These are phyloP conservation scores for Trichoderma gamsii DNA, from an alignment of 495 filamentous ascomycete species.

Conservation along the genomic window DNA sequence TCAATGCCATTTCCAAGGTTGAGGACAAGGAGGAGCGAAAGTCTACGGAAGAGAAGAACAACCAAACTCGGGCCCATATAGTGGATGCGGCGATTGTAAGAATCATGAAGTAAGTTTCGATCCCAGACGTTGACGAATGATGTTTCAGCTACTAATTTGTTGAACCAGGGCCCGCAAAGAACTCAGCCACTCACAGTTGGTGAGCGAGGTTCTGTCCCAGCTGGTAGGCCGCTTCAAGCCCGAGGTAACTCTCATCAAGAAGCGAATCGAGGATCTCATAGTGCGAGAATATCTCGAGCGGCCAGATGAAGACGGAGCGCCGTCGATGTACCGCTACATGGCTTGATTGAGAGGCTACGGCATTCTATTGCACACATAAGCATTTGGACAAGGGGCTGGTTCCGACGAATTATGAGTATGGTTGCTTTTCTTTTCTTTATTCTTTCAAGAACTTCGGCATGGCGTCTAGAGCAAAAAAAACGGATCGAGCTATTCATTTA, in stretches of 20 bases:
- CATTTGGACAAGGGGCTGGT: neutral
- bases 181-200: slow-evolving; percentile 70
- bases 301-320: slow-evolving; percentile 56
- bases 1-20: slow-evolving; percentile 77
- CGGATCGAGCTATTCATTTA: neutral
- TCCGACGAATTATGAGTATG: slow-evolving; percentile 1
- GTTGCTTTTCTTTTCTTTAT: neutral
- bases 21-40: slow-evolving; percentile 78
- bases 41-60: slow-evolving; percentile 82
- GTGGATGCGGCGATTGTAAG: slow-evolving; percentile 89
- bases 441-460: neutral
- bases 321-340: slow-evolving; percentile 65
- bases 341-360: slow-evolving; percentile 30
- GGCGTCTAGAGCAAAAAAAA: slow-evolving; percentile 7
- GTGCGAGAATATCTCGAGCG: slow-evolving; percentile 92
- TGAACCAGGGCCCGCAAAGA: slow-evolving; percentile 75
- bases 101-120: slow-evolving; percentile 80
- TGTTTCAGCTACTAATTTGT: slow-evolving; percentile 15
- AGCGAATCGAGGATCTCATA: slow-evolving; percentile 87
- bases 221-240: slow-evolving; percentile 76
- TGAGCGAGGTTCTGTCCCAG: slow-evolving; percentile 78
- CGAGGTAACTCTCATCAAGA: slow-evolving; percentile 86
- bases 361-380: neutral
- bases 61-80: slow-evolving; percentile 65
- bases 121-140: slow-evolving; percentile 8